Conservation (phyloP, 352 stramenopile species). For the Ophiocytium majus region DNA sequence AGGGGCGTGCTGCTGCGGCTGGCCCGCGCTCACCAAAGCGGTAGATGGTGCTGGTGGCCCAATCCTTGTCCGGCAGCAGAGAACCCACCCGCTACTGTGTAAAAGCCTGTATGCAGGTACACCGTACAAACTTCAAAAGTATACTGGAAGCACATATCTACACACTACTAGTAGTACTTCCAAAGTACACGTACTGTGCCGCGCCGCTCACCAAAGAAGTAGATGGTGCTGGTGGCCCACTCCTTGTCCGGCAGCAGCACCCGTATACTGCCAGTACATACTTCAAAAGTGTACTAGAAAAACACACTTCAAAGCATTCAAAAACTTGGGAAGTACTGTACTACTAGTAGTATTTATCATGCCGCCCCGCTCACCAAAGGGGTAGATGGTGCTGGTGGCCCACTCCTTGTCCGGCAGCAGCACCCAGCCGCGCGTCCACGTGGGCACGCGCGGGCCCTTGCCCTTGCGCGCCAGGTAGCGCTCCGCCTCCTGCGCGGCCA, state of each 20-base stretch:
- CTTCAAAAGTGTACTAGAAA: too few species aligned
- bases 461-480: background rate
- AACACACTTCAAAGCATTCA: too few species aligned
- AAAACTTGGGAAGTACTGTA: too few species aligned
- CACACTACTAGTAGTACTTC: too few species aligned
- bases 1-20: too few species aligned
- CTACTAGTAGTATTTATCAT: too few species aligned
- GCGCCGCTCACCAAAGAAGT: background rate
- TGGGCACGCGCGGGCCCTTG: background rate
- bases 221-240: background rate
- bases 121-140: too few species aligned
- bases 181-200: too few species aligned
- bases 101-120: too few species aligned
- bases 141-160: too few species aligned
- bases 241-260: conserved; percentile 14
- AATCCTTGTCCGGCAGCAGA: conserved; percentile 14
- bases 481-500: background rate
- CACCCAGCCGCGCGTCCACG: background rate
- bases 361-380: conserved; percentile 9
- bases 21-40: background rate
- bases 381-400: background rate
- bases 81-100: too few species aligned
- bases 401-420: conserved; percentile 12
- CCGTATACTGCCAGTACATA: too few species aligned
- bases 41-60: background rate